Evolutionary conservation across 164 flowering plant genomes (phyloP).

Genomic region (Protea cynaroides): DNA sequence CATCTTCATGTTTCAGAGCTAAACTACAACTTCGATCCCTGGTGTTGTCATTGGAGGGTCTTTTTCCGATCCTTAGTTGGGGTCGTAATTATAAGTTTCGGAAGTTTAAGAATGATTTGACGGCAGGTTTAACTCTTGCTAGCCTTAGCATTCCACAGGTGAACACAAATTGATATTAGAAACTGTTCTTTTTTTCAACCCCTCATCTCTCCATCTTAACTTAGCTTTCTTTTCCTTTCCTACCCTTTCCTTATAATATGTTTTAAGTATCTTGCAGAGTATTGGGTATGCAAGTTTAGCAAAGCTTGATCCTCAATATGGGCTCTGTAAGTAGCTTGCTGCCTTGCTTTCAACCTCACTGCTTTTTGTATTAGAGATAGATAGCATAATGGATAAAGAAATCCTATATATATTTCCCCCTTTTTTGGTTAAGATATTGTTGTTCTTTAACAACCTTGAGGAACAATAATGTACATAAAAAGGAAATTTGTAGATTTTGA

Average conservation of each 20-base stretch:
- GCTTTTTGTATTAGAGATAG: too few species aligned
- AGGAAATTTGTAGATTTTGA: too few species aligned
- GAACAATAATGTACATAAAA: too few species aligned
- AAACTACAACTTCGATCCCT: slow-evolving; percentile 5
- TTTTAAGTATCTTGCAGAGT: slow-evolving; percentile 41
- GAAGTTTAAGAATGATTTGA: slow-evolving; percentile 50
- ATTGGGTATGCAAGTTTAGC: slow-evolving; percentile 87
- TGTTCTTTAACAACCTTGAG: not conserved
- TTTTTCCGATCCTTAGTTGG: slow-evolving; percentile 72
- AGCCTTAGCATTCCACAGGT: slow-evolving; percentile 91
- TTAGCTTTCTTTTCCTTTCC: not conserved
- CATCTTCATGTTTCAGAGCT: slow-evolving; percentile 10
- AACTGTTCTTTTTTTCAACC: too few species aligned
- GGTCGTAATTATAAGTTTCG: slow-evolving; percentile 43
- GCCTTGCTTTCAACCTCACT: too few species aligned
- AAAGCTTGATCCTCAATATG: slow-evolving; percentile 81
- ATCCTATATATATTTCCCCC: too few species aligned
- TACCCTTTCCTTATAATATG: not conserved
- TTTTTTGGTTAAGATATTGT: too few species aligned
- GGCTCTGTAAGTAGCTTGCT: slow-evolving; percentile 61
- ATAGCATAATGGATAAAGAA: too few species aligned
- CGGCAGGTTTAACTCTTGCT: slow-evolving; percentile 83
- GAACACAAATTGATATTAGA: not conserved
- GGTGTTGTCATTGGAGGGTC: slow-evolving; percentile 24
- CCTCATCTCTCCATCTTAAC: not conserved